A percentile compares a stretch with the other conserved stretches of the same genome.
Evolutionary conservation across 352 stramenopile species (phyloP).

Genomic region (Pythium rishiriense): DNA sequence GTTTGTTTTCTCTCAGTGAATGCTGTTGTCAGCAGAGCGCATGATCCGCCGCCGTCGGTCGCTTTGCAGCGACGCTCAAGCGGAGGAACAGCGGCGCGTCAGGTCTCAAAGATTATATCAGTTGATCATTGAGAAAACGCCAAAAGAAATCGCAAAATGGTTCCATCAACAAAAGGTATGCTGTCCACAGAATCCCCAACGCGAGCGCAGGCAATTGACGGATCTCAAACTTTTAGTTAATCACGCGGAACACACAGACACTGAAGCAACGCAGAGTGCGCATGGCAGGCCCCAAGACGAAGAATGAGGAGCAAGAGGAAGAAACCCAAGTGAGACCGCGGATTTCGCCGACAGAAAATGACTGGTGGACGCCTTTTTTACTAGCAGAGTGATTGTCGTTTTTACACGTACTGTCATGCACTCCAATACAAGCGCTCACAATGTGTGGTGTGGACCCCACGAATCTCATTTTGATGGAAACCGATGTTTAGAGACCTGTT

Average conservation of each 20-base stretch:
- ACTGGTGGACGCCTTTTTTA: slow-evolving; percentile 10
- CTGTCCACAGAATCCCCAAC: slow-evolving; percentile 62
- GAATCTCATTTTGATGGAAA: too few relatives aligned
- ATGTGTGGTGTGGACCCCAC: not conserved
- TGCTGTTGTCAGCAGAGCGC: slow-evolving; percentile 55
- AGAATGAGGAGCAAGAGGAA: not conserved
- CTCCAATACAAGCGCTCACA: not conserved
- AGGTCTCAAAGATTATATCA: slow-evolving; percentile 90
- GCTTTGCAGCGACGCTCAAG: slow-evolving; percentile 16
- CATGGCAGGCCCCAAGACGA: not conserved
- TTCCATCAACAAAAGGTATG: slow-evolving; percentile 66
- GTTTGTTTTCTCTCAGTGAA: slow-evolving; percentile 60
- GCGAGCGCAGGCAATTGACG: slow-evolving; percentile 44
- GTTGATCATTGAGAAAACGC: slow-evolving; percentile 67
- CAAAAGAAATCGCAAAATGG: not conserved
- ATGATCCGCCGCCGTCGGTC: not conserved
- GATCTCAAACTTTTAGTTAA: slow-evolving; percentile 88
- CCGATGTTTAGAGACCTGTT: too few relatives aligned
- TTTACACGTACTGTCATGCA: slow-evolving; percentile 14
- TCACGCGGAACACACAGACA: slow-evolving; percentile 50
- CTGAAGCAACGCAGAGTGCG: not conserved
- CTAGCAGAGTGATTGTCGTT: slow-evolving; percentile 17
- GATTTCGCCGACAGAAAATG: not conserved
- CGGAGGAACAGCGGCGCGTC: slow-evolving; percentile 21
- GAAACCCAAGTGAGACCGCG: not conserved